Evolutionary conservation across 352 stramenopile species (phyloP), one percentile per base, ranked within the genome.

Genomic region (Phytophthora colocasiae): DNA sequence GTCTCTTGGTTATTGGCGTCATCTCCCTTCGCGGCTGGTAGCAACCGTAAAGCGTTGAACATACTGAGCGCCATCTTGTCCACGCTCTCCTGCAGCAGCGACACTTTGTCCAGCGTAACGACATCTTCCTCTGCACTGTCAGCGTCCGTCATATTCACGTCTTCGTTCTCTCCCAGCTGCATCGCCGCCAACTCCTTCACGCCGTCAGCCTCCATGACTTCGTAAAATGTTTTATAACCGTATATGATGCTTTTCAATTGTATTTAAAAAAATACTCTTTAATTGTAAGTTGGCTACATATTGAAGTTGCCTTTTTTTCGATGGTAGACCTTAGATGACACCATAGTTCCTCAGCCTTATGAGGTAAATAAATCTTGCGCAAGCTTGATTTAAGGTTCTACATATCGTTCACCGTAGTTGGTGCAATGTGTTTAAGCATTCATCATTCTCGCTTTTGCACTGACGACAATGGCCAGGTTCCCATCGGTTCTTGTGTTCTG

Each of bases 51-150:
- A 19, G 87, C 87, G 64, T 96, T 94, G 72, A 96, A 96, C 87
- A 96, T 96, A 45, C 84, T 90, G 29, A 96, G 73, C 70, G 87
- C 78, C 86, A 90, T 93, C 59, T 90, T 86, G 63, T 96, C 87
- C 45, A 96, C 81, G 69, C 87, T 94, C 49, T 91, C 82, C 75
- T 96, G 87, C 52, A 96, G 78, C 63, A 90, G 56, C 61, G 87
- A 87, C 22, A 96, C 87, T 56, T 93, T 96, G 63, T 96, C 87
- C 31, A 90, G 49, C 54, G 69, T 58, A 3, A 83, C 34, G 29
- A 58, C 60, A 8, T 40, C 76, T 15, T 64, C 32, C 24, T 83
- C 69, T 4, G 46, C 58, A 14, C 58, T 49, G 40, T 87, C 68
- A 7, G 51, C 62, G 31, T 73, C 66, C 11, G 63, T 40, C 73